Evolutionary conservation across 352 stramenopile species (phyloP).

Genomic region (Ophiocytium majus): DNA sequence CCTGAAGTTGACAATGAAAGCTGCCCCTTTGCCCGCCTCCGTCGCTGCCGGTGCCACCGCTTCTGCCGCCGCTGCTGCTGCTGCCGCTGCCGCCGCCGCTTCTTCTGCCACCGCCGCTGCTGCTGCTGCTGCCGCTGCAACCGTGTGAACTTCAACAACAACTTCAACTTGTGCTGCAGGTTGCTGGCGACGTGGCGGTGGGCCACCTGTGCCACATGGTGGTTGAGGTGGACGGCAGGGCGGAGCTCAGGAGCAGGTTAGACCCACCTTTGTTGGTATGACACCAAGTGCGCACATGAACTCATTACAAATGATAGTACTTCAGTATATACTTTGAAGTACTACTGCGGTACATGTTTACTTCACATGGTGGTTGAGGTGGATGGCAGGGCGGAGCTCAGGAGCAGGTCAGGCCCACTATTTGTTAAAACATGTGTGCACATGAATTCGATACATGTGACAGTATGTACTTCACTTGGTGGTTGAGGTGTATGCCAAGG

Average conservation of each 20-base stretch:
- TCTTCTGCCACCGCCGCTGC: background rate
- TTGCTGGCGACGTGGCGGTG: slow-evolving; percentile 14
- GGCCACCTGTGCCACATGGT: slow-evolving; percentile 5
- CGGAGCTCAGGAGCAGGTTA: slow-evolving; percentile 1
- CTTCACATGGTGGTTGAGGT: background rate
- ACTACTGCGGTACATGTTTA: too few relatives aligned
- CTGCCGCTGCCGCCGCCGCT: background rate
- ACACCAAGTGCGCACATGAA: too few relatives aligned
- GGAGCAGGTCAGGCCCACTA: background rate
- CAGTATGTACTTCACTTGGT: too few relatives aligned
- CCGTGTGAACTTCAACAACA: background rate
- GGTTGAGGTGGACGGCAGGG: background rate
- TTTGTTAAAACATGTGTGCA: too few relatives aligned
- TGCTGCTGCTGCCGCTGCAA: background rate
- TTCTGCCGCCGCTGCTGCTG: background rate
- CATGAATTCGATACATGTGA: too few relatives aligned
- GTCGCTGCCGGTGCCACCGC: background rate
- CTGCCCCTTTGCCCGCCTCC: background rate
- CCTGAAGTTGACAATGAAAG: background rate
- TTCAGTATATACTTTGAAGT: too few relatives aligned
- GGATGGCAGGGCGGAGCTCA: background rate
- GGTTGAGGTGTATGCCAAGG: too few relatives aligned
- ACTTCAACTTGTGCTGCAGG: background rate
- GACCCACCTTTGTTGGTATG: background rate
- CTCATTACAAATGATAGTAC: too few relatives aligned